Evolutionary conservation across 768 basidiomycete species (phyloP).

Genomic region (Dioszegia crocea): DNA sequence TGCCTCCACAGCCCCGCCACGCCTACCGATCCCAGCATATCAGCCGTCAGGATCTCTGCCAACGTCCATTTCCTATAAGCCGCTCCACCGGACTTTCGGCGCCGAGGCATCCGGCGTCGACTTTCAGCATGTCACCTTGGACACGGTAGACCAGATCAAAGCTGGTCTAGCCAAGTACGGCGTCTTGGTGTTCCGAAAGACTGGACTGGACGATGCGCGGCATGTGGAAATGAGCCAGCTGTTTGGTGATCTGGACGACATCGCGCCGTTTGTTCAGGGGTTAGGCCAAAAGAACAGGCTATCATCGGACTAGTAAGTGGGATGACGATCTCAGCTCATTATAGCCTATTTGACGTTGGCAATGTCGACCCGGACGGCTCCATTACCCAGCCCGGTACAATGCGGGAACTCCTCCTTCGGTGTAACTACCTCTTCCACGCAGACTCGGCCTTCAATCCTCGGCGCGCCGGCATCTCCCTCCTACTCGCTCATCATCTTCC

Average conservation of each 20-base stretch:
- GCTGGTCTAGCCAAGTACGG: slow-evolving; percentile 19
- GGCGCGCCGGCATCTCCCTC: slow-evolving; percentile 13
- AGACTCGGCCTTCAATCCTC: slow-evolving; percentile 18
- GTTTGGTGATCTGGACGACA: slow-evolving; percentile 24
- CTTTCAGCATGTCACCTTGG: slow-evolving; percentile 13
- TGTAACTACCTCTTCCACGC: slow-evolving; percentile 23
- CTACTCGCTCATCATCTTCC: slow-evolving; percentile 16
- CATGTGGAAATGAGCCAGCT: slow-evolving; percentile 17
- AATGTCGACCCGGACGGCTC: slow-evolving; percentile 22
- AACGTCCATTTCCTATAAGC: neutral
- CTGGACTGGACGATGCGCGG: slow-evolving; percentile 17
- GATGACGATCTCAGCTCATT: neutral
- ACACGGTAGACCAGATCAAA: slow-evolving; percentile 25
- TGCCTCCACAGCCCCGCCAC: neutral
- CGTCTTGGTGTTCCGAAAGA: slow-evolving; percentile 20
- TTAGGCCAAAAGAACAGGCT: slow-evolving; percentile 16
- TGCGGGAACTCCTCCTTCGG: slow-evolving; percentile 13
- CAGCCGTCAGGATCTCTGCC: neutral
- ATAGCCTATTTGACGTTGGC: slow-evolving; percentile 24
- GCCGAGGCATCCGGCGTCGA: slow-evolving; percentile 16
- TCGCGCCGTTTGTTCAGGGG: slow-evolving; percentile 13
- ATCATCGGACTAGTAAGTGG: slow-evolving; percentile 19
- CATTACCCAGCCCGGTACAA: slow-evolving; percentile 15
- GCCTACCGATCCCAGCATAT: neutral
- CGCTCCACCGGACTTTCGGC: slow-evolving; percentile 15